phyloP scores from a whole-genome alignment of 331 rosid genomes.

The Pyrus hybrid region DNA sequence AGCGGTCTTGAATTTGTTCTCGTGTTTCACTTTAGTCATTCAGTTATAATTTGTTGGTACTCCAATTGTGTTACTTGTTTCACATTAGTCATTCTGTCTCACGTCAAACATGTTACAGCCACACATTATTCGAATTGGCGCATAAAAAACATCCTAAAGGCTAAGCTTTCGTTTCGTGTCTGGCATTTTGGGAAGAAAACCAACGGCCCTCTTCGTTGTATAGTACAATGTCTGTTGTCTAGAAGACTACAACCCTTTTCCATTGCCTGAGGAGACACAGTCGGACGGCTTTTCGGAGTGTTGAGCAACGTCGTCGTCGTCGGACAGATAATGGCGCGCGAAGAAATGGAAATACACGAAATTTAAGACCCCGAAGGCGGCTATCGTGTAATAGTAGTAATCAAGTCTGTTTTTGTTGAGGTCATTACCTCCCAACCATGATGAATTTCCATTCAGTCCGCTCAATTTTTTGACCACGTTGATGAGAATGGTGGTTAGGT shows the following conservation, averaged over 20 bases:
- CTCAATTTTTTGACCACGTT: conserved; percentile 9
- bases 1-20: no score
- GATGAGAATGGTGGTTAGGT: conserved; percentile 22
- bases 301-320: background rate
- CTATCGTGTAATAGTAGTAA: conserved; percentile 38
- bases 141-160: background rate
- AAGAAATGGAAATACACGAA: conserved; percentile 29
- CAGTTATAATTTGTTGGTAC: accelerated
- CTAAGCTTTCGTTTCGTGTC: background rate
- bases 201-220: background rate
- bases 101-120: background rate
- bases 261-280: background rate
- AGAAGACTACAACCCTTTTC: background rate
- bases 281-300: background rate
- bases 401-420: conserved; percentile 53
- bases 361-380: conserved; percentile 25
- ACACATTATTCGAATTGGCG: background rate
- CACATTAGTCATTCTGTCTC: background rate
- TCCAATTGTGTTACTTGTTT: no score
- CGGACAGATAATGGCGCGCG: conserved; percentile 20
- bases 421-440: conserved; percentile 56
- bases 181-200: background rate
- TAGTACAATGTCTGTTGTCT: background rate
- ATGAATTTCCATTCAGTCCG: background rate
- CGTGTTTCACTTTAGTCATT: no score